Evolutionary conservation across 2,329 filamentous ascomycete genomes (phyloP).

Genomic region (Aspergillus niger): DNA sequence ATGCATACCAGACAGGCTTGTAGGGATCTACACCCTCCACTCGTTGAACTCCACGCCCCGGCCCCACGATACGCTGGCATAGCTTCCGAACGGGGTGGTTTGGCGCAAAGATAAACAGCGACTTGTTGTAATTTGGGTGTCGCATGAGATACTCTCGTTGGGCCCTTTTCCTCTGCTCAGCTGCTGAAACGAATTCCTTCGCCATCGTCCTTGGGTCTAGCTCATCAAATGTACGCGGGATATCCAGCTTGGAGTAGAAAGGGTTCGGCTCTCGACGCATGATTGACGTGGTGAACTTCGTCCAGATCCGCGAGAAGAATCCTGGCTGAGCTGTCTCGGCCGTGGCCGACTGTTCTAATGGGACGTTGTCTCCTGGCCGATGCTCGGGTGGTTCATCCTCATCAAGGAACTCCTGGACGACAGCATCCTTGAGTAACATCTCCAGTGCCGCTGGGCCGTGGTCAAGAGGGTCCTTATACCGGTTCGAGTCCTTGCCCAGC

Average conservation of each 20-base stretch:
- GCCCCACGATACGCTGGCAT: slow-evolving; percentile 88
- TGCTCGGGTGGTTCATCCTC: slow-evolving; percentile 52
- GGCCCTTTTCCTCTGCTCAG: slow-evolving; percentile 78
- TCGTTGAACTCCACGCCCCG: slow-evolving; percentile 80
- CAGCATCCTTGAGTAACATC: slow-evolving; percentile 94
- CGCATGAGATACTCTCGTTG: slow-evolving; percentile 87
- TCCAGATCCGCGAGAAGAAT: slow-evolving; percentile 63
- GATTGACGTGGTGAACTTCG: slow-evolving; percentile 58
- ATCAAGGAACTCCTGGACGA: slow-evolving; percentile 92
- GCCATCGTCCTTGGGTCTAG: slow-evolving; percentile 86
- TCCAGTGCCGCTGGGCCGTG: slow-evolving; percentile 91
- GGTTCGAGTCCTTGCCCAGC: slow-evolving; percentile 62
- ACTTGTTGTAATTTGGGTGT: slow-evolving; percentile 89
- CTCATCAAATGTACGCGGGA: slow-evolving; percentile 70
- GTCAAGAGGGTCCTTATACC: slow-evolving; percentile 77
- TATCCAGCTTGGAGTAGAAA: slow-evolving; percentile 83
- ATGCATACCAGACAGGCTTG: slow-evolving; percentile 85
- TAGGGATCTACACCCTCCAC: slow-evolving; percentile 89
- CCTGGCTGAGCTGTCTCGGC: slow-evolving; percentile 58
- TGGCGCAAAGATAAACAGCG: slow-evolving; percentile 82
- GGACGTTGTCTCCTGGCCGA: slow-evolving; percentile 33
- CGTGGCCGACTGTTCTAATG: slow-evolving; percentile 26
- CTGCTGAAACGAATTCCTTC: slow-evolving; percentile 81
- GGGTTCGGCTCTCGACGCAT: slow-evolving; percentile 81
- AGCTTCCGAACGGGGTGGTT: slow-evolving; percentile 74